Evolutionary conservation across 352 stramenopile genomes (phyloP).

Genomic region (Pythium monospermum): DNA sequence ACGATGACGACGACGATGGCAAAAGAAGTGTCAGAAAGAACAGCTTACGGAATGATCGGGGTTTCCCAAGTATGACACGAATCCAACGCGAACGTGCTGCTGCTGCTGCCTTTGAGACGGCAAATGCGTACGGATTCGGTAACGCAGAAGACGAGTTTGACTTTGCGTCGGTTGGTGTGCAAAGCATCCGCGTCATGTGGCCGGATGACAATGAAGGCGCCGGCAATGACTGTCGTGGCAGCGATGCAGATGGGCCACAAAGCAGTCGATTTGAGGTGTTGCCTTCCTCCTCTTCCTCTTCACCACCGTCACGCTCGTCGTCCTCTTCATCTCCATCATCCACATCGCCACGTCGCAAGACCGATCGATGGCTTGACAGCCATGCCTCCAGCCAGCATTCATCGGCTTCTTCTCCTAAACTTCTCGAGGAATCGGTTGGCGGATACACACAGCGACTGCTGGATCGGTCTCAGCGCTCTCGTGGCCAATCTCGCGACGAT

Average conservation of each 20-base stretch:
- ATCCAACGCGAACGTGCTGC: conserved; percentile 6
- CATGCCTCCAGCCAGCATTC: too few relatives aligned
- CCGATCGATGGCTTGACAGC: too few relatives aligned
- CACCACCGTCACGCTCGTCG: conserved; percentile 2
- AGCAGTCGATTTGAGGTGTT: conserved; percentile 11
- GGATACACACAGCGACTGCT: conserved; percentile 10
- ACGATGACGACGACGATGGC: not conserved
- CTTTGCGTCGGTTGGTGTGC: conserved; percentile 45
- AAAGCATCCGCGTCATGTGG: conserved; percentile 45
- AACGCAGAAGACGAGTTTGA: conserved; percentile 33
- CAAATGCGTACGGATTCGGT: too few relatives aligned
- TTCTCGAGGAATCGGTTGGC: conserved; percentile 9
- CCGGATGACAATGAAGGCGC: conserved; percentile 7
- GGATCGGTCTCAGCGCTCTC: conserved; percentile 1
- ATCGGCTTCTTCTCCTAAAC: conserved; percentile 2
- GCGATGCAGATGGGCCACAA: too few relatives aligned
- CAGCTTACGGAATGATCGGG: not conserved
- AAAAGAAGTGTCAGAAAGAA: not conserved
- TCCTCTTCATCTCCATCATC: conserved; percentile 2
- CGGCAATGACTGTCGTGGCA: too few relatives aligned
- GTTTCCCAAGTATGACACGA: not conserved
- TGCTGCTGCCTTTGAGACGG: too few relatives aligned
- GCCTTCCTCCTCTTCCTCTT: conserved; percentile 4
- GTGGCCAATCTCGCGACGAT: too few relatives aligned
- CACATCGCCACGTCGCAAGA: not conserved